A percentile compares a stretch with the other conserved stretches of the same genome.
Evolutionary conservation across 176 grass and related monocot genomes (phyloP).

Genomic region (barley (Hordeum vulgare)): MorexV3_pseudomolecules_assembly NC_058524.1:1197912-1198411

Average conservation of each 20-base stretch:
- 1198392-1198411: constrained; percentile 87
- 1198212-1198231: constrained; percentile 23
- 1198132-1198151: constrained; percentile 12
- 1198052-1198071: too few relatives aligned
- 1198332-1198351: too few relatives aligned
- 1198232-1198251: constrained; percentile 27
- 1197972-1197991: too few relatives aligned
- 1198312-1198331: too few relatives aligned
- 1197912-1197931: too few relatives aligned
- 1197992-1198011: too few relatives aligned
- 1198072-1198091: background rate
- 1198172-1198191: constrained; percentile 28
- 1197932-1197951: too few relatives aligned
- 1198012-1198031: too few relatives aligned
- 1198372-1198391: constrained; percentile 86
- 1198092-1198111: background rate
- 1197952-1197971: too few relatives aligned
- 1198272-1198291: background rate
- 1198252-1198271: constrained; percentile 25
- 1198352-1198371: constrained; percentile 55
- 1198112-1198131: too few relatives aligned
- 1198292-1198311: too few relatives aligned
- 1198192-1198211: constrained; percentile 14
- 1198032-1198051: too few relatives aligned
- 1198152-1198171: constrained; percentile 31